Evolutionary conservation across 176 grass and related monocot species (phyloP).

Genomic region (Cenchrus fungigraminus): DNA sequence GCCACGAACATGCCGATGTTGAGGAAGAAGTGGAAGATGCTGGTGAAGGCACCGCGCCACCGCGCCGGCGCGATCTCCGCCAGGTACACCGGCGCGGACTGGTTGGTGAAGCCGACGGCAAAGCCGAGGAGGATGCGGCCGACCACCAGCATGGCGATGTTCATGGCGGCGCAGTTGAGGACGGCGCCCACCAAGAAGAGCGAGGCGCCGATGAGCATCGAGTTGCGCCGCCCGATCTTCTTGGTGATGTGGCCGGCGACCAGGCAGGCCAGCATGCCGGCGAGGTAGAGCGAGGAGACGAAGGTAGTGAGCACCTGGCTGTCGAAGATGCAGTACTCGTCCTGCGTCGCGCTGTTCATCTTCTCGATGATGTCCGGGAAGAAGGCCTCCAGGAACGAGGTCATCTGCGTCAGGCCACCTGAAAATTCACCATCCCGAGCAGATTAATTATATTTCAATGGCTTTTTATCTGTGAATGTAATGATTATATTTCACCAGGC

Average conservation of each 20-base stretch:
- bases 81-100: conserved; percentile 72
- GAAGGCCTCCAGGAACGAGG: conserved; percentile 73
- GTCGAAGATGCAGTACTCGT: conserved; percentile 82
- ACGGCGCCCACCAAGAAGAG: conserved; percentile 69
- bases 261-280: conserved; percentile 66
- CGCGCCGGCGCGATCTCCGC: conserved; percentile 75
- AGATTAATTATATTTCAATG: too few relatives aligned
- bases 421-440: not conserved
- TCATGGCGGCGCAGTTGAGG: conserved; percentile 67
- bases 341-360: conserved; percentile 57
- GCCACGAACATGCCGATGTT: conserved; percentile 66
- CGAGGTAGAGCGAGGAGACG: conserved; percentile 84
- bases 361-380: conserved; percentile 68
- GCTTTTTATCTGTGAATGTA: too few relatives aligned
- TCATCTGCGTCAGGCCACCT: conserved; percentile 87
- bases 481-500: too few relatives aligned
- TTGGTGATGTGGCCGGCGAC: conserved; percentile 65
- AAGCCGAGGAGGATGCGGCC: conserved; percentile 87
- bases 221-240: conserved; percentile 53
- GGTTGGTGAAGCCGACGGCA: conserved; percentile 92
- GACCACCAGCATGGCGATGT: conserved; percentile 81
- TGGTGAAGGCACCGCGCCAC: conserved; percentile 84
- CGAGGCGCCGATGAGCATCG: conserved; percentile 75
- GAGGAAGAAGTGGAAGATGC: conserved; percentile 73
- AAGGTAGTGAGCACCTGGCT: conserved; percentile 76